These are phyloP conservation scores for Ogataea ganodermae DNA, from an alignment of 805 yeast genomes.

Conservation along the genomic window DNA sequence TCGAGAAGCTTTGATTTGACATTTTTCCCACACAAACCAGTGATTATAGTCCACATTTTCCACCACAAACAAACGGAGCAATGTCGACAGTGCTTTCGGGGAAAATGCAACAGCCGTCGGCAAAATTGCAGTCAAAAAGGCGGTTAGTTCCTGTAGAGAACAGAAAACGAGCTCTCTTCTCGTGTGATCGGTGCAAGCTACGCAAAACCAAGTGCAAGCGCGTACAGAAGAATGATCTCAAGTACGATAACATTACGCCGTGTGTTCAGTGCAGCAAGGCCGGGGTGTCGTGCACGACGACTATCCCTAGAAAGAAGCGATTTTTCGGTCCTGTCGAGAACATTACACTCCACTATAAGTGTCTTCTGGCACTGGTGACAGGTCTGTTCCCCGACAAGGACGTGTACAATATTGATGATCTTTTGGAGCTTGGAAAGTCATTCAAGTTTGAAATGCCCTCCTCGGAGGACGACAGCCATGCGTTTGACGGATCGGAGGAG, in stretches of 20 bases:
- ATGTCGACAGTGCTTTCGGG: not conserved
- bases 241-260: slow-evolving; percentile 41
- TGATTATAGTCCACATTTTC: not conserved
- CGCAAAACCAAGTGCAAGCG: slow-evolving; percentile 46
- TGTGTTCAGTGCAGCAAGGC: slow-evolving; percentile 42
- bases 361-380: slow-evolving; percentile 39
- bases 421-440: slow-evolving; percentile 40
- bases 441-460: slow-evolving; percentile 40
- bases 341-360: slow-evolving; percentile 45
- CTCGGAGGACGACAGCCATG: slow-evolving; percentile 12
- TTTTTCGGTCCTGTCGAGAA: slow-evolving; percentile 45
- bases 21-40: not conserved
- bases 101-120: not conserved
- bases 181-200: slow-evolving; percentile 48
- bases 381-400: slow-evolving; percentile 48
- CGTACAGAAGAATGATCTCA: slow-evolving; percentile 33
- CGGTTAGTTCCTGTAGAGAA: slow-evolving; percentile 40
- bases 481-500: slow-evolving; percentile 9
- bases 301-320: slow-evolving; percentile 44
- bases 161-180: slow-evolving; percentile 44
- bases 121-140: slow-evolving; percentile 32
- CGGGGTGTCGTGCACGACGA: slow-evolving; percentile 42
- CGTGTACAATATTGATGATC: slow-evolving; percentile 43
- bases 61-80: no score
- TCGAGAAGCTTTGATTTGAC: not conserved